These are phyloP conservation scores for Bombardia bombarda DNA, from an alignment of 495 filamentous ascomycete genomes.

Conservation along the genomic window DNA sequence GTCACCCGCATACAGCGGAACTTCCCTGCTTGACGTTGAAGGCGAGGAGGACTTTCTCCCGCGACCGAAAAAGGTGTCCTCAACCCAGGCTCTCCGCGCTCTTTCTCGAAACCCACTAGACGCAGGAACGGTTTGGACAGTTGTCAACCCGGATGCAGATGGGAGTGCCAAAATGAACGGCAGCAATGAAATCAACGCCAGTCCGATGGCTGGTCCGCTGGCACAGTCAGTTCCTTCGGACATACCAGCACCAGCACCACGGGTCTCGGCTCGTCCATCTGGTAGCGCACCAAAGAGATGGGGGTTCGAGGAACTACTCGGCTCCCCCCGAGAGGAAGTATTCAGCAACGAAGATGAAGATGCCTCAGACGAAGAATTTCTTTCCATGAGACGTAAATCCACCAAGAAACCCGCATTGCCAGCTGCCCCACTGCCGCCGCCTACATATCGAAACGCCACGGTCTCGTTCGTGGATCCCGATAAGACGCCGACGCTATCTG, in stretches of 20 bases:
- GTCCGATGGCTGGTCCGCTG: not conserved
- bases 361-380: constrained; percentile 23
- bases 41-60: constrained; percentile 33
- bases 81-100: constrained; percentile 36
- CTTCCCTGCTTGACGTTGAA: constrained; percentile 24
- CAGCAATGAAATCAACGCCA: not conserved
- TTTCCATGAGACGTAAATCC: constrained; percentile 22
- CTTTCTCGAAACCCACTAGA: constrained; percentile 36
- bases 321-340: constrained; percentile 7
- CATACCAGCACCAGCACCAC: not conserved
- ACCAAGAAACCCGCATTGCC: constrained; percentile 9
- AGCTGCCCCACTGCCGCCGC: too few species aligned
- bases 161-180: constrained; percentile 23
- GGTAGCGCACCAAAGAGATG: too few species aligned
- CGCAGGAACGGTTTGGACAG: constrained; percentile 31
- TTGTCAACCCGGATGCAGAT: constrained; percentile 29
- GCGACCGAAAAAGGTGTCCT: constrained; percentile 36
- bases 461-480: not conserved
- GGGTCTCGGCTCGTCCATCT: constrained; percentile 12
- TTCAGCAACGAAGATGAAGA: constrained; percentile 24
- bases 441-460: too few species aligned
- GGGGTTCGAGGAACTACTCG: too few species aligned
- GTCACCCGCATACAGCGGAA: constrained; percentile 10
- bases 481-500: not conserved
- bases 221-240: too few species aligned